phyloP scores from a whole-genome alignment of 305 asterid species.

The Fraxinus greggii region DNA sequence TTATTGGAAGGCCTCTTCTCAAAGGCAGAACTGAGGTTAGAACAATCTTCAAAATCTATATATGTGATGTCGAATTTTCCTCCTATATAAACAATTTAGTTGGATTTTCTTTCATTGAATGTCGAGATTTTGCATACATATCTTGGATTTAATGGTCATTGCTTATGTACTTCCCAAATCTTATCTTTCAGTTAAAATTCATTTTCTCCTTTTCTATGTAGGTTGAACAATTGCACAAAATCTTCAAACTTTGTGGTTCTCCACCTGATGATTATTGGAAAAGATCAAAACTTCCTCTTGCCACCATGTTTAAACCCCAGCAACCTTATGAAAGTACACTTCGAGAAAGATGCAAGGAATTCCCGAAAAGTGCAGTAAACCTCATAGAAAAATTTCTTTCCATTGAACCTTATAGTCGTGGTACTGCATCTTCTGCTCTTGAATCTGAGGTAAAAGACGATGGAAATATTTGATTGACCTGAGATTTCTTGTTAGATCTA shows the following conservation, averaged over 20 bases:
- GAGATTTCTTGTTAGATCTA: not conserved
- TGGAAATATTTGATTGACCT: not conserved
- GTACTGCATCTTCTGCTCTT: slow-evolving; percentile 71
- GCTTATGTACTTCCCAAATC: not conserved
- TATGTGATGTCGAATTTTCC: not conserved
- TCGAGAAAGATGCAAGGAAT: slow-evolving; percentile 74
- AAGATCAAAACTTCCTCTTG: slow-evolving; percentile 68
- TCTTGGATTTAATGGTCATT: not conserved
- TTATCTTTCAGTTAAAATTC: not conserved
- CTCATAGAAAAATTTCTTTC: slow-evolving; percentile 70
- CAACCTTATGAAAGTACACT: slow-evolving; percentile 74
- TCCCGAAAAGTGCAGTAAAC: slow-evolving; percentile 66
- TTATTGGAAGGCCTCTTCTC: slow-evolving; percentile 75
- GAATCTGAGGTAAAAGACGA: slow-evolving; percentile 52
- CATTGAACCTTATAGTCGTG: slow-evolving; percentile 67
- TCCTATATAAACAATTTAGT: not conserved
- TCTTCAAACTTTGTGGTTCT: slow-evolving; percentile 81
- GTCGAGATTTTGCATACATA: not conserved
- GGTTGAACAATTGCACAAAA: slow-evolving; percentile 94
- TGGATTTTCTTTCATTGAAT: not conserved
- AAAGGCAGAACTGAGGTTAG: slow-evolving; percentile 89
- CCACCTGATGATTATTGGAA: slow-evolving; percentile 86
- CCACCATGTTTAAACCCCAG: slow-evolving; percentile 82
- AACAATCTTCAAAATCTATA: not conserved
- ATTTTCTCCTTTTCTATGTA: slow-evolving; percentile 22